Percentiles rank a stretch among this genome's conserved stretches.
Evolutionary conservation across 495 filamentous ascomycete species (phyloP).

Genomic region (Annulohypoxylon maeteangense): DNA sequence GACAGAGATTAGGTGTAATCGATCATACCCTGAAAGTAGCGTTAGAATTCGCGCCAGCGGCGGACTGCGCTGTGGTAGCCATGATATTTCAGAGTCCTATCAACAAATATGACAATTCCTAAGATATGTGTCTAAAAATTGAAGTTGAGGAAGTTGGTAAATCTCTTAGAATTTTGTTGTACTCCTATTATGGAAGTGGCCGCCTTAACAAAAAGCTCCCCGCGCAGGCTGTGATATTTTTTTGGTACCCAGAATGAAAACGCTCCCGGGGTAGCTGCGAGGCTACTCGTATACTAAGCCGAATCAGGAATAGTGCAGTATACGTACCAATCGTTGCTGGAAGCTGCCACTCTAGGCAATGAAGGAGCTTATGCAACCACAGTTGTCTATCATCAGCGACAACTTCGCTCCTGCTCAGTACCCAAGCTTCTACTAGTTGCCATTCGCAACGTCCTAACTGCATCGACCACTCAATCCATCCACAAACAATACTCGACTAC

Average conservation of each 20-base stretch:
- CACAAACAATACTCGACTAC: slow-evolving; percentile 30
- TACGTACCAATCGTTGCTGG: slow-evolving; percentile 20
- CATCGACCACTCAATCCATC: slow-evolving; percentile 15
- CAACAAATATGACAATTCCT: not conserved
- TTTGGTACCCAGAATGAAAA: slow-evolving; percentile 33
- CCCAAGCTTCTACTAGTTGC: slow-evolving; percentile 16
- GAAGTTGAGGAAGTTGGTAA: not conserved
- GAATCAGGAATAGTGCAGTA: slow-evolving; percentile 1
- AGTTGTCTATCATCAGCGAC: slow-evolving; percentile 27
- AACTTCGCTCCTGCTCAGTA: slow-evolving; percentile 27
- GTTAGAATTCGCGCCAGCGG: slow-evolving; percentile 66
- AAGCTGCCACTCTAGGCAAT: slow-evolving; percentile 45
- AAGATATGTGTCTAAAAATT: not conserved
- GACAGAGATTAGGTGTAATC: slow-evolving; percentile 17
- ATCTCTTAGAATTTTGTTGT: slow-evolving; percentile 2
- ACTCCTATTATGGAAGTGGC: slow-evolving; percentile 9
- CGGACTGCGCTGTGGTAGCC: slow-evolving; percentile 68
- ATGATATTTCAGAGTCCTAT: slow-evolving; percentile 59
- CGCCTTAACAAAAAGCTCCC: slow-evolving; percentile 23
- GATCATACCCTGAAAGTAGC: slow-evolving; percentile 81
- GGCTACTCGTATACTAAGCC: slow-evolving; percentile 37
- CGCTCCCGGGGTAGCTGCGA: slow-evolving; percentile 45
- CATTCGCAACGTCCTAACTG: slow-evolving; percentile 8
- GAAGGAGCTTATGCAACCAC: slow-evolving; percentile 46
- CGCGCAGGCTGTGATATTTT: slow-evolving; percentile 38